A percentile compares a stretch with the other conserved stretches of the same genome.
phyloP scores from a whole-genome alignment of 2,329 filamentous ascomycete species.

The Periconia macrospinosa region DNA sequence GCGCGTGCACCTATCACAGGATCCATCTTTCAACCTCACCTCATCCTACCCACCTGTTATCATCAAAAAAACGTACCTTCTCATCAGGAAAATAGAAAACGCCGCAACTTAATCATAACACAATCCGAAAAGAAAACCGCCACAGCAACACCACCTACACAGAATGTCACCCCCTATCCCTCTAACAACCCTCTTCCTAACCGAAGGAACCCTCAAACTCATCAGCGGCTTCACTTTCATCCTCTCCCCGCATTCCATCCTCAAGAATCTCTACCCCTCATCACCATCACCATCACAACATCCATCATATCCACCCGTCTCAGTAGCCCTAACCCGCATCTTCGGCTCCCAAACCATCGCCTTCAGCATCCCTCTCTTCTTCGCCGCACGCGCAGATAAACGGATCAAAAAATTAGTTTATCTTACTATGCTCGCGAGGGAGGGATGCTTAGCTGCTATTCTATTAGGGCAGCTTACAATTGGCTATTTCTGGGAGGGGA shows the following conservation, averaged over 20 bases:
- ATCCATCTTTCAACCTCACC: background rate
- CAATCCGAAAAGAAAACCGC: background rate
- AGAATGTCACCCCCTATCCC: constrained; percentile 5
- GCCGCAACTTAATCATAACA: background rate
- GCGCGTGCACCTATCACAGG: no score
- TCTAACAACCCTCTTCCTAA: constrained; percentile 15
- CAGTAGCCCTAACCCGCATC: constrained; percentile 8
- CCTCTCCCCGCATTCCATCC: constrained; percentile 12
- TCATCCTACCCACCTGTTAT: no score
- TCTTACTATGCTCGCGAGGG: constrained; percentile 8
- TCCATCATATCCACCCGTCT: constrained; percentile 6
- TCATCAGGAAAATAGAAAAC: no score
- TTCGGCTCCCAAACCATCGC: constrained; percentile 22
- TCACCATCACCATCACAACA: background rate
- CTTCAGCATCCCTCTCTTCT: constrained; percentile 21
- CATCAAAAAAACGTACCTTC: no score
- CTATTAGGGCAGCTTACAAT: constrained; percentile 12
- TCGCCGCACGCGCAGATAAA: constrained; percentile 9
- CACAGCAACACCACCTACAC: background rate
- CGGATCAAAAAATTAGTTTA: constrained; percentile 14
- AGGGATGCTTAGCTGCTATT: constrained; percentile 1
- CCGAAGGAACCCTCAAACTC: constrained; percentile 18
- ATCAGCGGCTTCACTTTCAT: constrained; percentile 16
- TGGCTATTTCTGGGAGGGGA: background rate
- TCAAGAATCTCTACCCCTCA: constrained; percentile 6